Evolutionary conservation across 805 yeast species (phyloP), one percentile per base, ranked within the genome.

Genomic region (Jamesozyma gamospora): DNA sequence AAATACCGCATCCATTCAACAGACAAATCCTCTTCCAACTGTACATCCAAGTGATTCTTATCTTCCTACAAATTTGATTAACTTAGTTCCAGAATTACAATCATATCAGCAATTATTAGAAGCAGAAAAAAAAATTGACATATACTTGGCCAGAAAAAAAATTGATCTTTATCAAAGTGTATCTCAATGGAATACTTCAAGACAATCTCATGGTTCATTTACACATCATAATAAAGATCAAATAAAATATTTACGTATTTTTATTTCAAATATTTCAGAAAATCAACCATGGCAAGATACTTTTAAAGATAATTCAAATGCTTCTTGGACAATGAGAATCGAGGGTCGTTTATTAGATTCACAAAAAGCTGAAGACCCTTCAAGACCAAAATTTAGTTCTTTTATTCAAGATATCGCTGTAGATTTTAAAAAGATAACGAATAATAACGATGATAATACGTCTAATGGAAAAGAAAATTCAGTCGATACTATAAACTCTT

Each of bases 261-360:
- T 79, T 55, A 69, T 92, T 15, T 86, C 88, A 52, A 86, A 84
- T 56, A 80, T 85, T 4, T 67, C 82, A 25, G 83, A 79, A 45
- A 83, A 84, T 57, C 97, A 90, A 63, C 84, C 90, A 33, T 92
- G 97, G 97, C 90, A 82, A 56, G 45, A 54, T 19, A 16, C 35
- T 11, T 38, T 34, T 14, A 35, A 33, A 12, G 26, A 25, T 9
- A 27, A 30, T 10, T 11, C 39, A 3, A 34, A 36, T 4, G 72
- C 84, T 3, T 58, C 74, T 1, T 90, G 96, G 96, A 82, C 92
- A 1, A 70, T 90, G 48, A 71, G 94, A 41, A 73, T 92, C 19
- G 97, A 92, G 61, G 98, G 98, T 12, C 69, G 88, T 43, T 64
- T 85, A 18, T 64, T 88, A 15, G 75, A 77, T 50, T 56, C 56